Evolutionary conservation across 2,329 filamentous ascomycete genomes (phyloP), one percentile per base, ranked within the genome.

Genomic region (Colletotrichum cereale): DNA sequence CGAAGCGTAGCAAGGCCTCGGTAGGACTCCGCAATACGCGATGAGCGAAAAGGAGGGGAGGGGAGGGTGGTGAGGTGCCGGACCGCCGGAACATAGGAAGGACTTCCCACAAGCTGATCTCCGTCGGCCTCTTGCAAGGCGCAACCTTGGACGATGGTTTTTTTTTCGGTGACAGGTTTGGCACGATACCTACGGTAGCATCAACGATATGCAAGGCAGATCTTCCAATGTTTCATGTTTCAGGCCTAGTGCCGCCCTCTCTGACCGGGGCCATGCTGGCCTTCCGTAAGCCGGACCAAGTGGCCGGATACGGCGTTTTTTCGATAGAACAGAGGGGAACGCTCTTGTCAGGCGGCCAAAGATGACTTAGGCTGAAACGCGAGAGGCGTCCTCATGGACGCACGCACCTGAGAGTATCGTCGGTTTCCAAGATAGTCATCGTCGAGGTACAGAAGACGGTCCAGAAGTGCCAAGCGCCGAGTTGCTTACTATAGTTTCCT

Each of bases 171-270:
- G 47, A 16, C 26, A 26, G 44, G 26, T 16, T 24, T 62, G 29
- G 44, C 31, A 50, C 53, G 42, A 63, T 26, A 57, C 53, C 53
- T n/a, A 38, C 38, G 47, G 38, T 50, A 52, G 48, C 50, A 65
- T 40, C 53, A n/a, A 36, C 21, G 58, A 29, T 31, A 64, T 69
- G 69, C 69, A 64, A 71, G 65, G 68, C 67, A 68, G 69, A 72
- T 71, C 61, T 62, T 57, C 55, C 38, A 40, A 62, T 56, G 70
- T 72, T 72, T 69, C 70, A 72, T 47, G 70, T 72, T 72, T 71
- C 70, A 71, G 50, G 55, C 48, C 50, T 18, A 42, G 53, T 71
- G 70, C 50, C 66, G 70, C 70, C 70, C 66, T 66, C 61, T 72
- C 61, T 53, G 53, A 48, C 69, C 65, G 40, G 69, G 69, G 65